phyloP scores from a whole-genome alignment of 345 rosid species.

The Linum lewisii region DNA sequence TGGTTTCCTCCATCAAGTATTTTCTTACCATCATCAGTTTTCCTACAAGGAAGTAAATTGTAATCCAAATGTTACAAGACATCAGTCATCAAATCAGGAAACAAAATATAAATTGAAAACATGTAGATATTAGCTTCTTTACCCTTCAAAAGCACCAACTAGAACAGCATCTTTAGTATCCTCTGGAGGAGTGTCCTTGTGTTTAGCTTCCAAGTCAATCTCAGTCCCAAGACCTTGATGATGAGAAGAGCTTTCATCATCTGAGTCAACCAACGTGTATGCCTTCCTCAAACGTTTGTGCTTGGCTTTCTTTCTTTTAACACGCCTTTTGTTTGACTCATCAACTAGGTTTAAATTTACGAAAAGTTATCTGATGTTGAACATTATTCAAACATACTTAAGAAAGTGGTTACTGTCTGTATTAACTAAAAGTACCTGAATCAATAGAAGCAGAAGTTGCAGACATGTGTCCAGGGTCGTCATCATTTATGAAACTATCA shows the following conservation, averaged over 20 bases:
- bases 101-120: not conserved
- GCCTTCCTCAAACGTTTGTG: slow-evolving; percentile 37
- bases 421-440: slow-evolving; percentile 31
- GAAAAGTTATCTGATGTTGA: too few relatives aligned
- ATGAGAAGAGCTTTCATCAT: slow-evolving; percentile 24
- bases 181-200: too few relatives aligned
- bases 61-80: not conserved
- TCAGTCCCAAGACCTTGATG: too few relatives aligned
- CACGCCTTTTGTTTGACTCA: slow-evolving; percentile 19
- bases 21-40: too few relatives aligned
- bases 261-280: slow-evolving; percentile 36
- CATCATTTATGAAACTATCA: slow-evolving; percentile 70
- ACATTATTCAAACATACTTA: too few relatives aligned
- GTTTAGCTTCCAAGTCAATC: too few relatives aligned
- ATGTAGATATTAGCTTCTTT: slow-evolving; percentile 26
- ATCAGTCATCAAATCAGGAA: not conserved
- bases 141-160: slow-evolving; percentile 14
- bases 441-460: slow-evolving; percentile 27
- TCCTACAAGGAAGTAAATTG: not conserved
- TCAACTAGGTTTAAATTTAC: too few relatives aligned
- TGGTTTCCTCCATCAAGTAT: too few relatives aligned
- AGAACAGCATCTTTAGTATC: slow-evolving; percentile 10
- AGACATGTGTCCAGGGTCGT: slow-evolving; percentile 19
- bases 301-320: slow-evolving; percentile 19
- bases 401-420: too few relatives aligned